Conservation (phyloP, 345 rosid species). For the Eucalyptus paniculata region DNA sequence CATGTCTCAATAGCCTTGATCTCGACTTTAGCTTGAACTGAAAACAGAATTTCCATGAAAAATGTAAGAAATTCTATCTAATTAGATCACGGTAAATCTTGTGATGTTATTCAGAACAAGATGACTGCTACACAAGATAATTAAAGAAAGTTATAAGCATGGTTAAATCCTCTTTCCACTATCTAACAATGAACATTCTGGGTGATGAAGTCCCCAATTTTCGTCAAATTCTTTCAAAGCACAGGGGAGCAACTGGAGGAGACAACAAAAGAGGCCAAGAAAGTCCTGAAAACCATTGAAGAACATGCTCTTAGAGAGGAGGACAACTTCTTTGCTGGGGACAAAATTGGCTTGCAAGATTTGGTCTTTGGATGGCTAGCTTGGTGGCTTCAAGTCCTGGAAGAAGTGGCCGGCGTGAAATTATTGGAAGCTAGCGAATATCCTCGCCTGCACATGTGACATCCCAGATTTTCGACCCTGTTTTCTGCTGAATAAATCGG, state of each 20-base stretch:
- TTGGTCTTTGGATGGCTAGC: not conserved
- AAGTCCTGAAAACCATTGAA: not conserved
- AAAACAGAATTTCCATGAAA: not conserved
- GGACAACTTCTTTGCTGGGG: conserved; percentile 3
- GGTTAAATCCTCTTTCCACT: not conserved
- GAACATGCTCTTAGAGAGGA: conserved; percentile 4
- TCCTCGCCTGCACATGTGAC: not conserved
- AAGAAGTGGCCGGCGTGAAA: not conserved
- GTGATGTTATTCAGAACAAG: not conserved
- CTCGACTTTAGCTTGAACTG: not conserved
- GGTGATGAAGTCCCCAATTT: not conserved
- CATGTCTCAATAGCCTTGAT: not conserved
- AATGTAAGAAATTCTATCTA: not conserved
- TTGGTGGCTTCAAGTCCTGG: not conserved
- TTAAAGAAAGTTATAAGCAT: not conserved
- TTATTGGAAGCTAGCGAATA: not conserved
- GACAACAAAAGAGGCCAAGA: not conserved
- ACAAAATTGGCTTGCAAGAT: not conserved
- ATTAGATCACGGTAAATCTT: not conserved
- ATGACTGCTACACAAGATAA: not conserved
- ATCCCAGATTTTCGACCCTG: too few species aligned
- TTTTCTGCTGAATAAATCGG: too few species aligned
- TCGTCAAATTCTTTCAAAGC: not conserved
- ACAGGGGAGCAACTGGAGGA: conserved; percentile 1
- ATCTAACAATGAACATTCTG: not conserved